Base-by-base conservation (phyloP, 1,284 basidiomycete genomes). In the Moniliophthora roreri region DNA sequence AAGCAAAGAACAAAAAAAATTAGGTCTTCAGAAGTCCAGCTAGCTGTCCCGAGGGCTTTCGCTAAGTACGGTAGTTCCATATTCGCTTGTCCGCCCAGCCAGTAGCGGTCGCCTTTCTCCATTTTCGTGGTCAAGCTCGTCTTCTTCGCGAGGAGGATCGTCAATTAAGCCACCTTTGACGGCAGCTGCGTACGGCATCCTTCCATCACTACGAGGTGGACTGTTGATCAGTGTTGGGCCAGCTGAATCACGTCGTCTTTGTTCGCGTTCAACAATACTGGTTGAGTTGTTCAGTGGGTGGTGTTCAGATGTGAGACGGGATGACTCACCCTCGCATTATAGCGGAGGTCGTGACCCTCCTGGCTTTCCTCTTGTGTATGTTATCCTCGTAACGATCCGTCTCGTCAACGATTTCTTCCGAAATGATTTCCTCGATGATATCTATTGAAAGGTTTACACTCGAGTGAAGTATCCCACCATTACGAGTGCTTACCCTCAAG, bases 301-400 rank as follows among this genome's bases (percentile, higher is more conserved):
- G 35, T 4, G 40, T 26, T 1, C 18, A 20, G 36, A 34, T 1
- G 18, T 13, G 38, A 36, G 13, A 42, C 32, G 28, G n/a, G 39
- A 9, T 9, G 18, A 70, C 77, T 38, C 26, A 89, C 87, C 89
- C 89, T 63, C 86, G 80, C 92, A 95, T 94, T 50, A 93, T 78
- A 8, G 84, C 79, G 8, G 87, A 80, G 7, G 85, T 91, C 9
- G 87, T 88, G 56, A 81, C 71, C 23, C 93, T 78, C 60, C 80
- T 86, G 0, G 89, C 89, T 15, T 76, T 75, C 48, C 78, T 78
- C 67, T 93, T 93, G 44, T 82, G 85, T 51, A 85, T 84, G 64
- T 94, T 95, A 62, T 93, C 91, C 59, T 91, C 85, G 62, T 89
- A 94, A 18, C 85, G 79, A 70, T 96, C 93, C 3, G 92, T 95